Evolutionary conservation across 345 rosid species (phyloP).

Genomic region (Acer yangbiense): DNA sequence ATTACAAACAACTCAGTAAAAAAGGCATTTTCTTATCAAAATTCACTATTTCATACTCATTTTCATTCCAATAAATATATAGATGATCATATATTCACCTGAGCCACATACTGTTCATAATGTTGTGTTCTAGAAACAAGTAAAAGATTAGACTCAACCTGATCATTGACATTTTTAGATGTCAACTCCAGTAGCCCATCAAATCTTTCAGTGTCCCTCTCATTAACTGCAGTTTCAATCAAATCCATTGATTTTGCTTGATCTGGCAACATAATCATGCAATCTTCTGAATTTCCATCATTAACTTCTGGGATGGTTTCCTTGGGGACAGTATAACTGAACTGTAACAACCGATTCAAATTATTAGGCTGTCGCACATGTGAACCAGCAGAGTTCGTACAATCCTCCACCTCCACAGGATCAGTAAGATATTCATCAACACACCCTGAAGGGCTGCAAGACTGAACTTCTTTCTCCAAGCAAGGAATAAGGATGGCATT

Average conservation of each 20-base stretch:
- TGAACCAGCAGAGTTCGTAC: constrained; percentile 1
- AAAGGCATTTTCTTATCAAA: background rate
- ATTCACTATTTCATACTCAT: background rate
- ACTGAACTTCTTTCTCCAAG: constrained; percentile 18
- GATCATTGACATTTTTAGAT: background rate
- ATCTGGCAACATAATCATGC: background rate
- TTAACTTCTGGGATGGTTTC: constrained; percentile 2
- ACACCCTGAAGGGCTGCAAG: constrained; percentile 21
- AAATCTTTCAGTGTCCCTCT: constrained; percentile 4
- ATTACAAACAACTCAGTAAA: background rate
- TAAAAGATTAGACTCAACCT: constrained; percentile 14
- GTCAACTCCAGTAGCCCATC: constrained; percentile 7
- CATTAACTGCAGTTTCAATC: constrained; percentile 8
- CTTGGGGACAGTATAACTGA: constrained; percentile 1
- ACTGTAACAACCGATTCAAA: background rate
- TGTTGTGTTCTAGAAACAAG: constrained; percentile 7
- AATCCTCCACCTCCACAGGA: constrained; percentile 21
- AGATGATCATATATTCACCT: constrained; percentile 9
- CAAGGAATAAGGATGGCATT: constrained; percentile 7
- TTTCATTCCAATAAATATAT: background rate
- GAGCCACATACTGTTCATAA: constrained; percentile 4
- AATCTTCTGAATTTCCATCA: constrained; percentile 5
- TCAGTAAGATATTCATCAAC: constrained; percentile 31
- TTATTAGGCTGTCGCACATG: background rate
- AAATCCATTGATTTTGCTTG: constrained; percentile 11